Percentiles rank a stretch among this genome's conserved stretches.
Evolutionary conservation across 225 moss, liverwort and hornwort species (phyloP).

Genomic region (Marchantia paleacea): DNA sequence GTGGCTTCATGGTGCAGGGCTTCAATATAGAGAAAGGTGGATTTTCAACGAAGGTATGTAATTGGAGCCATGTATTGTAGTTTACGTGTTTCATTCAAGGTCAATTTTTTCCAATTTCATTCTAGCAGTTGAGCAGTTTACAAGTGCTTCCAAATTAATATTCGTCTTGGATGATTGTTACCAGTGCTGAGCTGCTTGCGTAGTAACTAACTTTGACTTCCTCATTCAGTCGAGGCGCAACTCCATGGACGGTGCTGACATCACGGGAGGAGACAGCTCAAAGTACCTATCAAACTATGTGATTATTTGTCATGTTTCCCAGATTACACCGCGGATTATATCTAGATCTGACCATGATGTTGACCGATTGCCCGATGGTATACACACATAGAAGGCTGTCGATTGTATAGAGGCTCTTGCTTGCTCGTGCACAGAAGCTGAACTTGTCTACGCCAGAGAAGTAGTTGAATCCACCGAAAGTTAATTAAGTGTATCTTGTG

Average conservation of each 20-base stretch:
- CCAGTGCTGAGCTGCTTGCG: background rate
- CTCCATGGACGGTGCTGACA: conserved; percentile 75
- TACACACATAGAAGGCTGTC: too few relatives aligned
- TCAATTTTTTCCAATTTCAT: too few relatives aligned
- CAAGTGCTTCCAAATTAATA: background rate
- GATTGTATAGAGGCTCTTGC: too few relatives aligned
- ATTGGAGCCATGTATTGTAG: too few relatives aligned
- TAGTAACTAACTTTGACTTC: background rate
- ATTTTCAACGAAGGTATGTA: conserved; percentile 35
- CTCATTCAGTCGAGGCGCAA: conserved; percentile 64
- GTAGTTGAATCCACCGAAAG: too few relatives aligned
- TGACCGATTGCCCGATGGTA: too few relatives aligned
- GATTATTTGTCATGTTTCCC: too few relatives aligned
- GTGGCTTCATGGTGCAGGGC: conserved; percentile 37
- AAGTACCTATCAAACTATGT: conserved; percentile 45
- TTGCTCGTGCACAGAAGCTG: too few relatives aligned
- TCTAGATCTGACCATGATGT: too few relatives aligned
- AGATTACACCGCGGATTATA: too few relatives aligned
- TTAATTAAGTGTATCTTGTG: background rate
- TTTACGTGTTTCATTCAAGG: too few relatives aligned
- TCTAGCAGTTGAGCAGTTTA: background rate
- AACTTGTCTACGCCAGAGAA: too few relatives aligned
- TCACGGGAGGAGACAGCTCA: conserved; percentile 72
- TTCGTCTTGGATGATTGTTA: background rate
- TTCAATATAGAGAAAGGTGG: conserved; percentile 42